Evolutionary conservation across 257 asterid species (phyloP).

Genomic region (Cruciata laevipes): DNA sequence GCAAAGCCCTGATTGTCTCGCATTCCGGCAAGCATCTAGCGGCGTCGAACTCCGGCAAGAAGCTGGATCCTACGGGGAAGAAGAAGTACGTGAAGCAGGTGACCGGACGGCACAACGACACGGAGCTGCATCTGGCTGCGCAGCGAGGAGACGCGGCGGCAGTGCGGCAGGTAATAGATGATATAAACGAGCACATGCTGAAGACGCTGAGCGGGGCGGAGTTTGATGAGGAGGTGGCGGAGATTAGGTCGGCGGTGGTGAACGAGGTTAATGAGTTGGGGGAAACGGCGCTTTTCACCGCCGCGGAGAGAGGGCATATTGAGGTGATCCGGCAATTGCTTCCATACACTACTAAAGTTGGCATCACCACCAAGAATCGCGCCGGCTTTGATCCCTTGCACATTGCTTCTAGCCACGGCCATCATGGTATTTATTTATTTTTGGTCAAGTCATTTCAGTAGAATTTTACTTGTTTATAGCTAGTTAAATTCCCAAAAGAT

Average conservation of each 20-base stretch:
- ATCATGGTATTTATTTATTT: slow-evolving; percentile 28
- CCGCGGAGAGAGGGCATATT: slow-evolving; percentile 43
- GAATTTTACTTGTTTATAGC: too few species aligned
- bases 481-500: too few species aligned
- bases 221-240: slow-evolving; percentile 50
- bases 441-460: not conserved
- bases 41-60: slow-evolving; percentile 49
- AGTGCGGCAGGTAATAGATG: slow-evolving; percentile 60
- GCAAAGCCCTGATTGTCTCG: slow-evolving; percentile 51
- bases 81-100: slow-evolving; percentile 89
- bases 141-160: slow-evolving; percentile 68
- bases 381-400: slow-evolving; percentile 55
- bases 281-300: slow-evolving; percentile 48
- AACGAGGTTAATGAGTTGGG: slow-evolving; percentile 59
- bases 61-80: slow-evolving; percentile 29
- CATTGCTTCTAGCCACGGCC: slow-evolving; percentile 58
- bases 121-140: slow-evolving; percentile 85
- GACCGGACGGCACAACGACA: slow-evolving; percentile 81
- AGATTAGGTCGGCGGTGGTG: slow-evolving; percentile 49
- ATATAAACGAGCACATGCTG: slow-evolving; percentile 59
- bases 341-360: slow-evolving; percentile 39
- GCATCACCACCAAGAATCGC: slow-evolving; percentile 38
- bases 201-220: slow-evolving; percentile 44
- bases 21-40: slow-evolving; percentile 36
- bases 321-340: slow-evolving; percentile 44